Evolutionary conservation across 495 filamentous ascomycete species (phyloP).

Genomic region (Aspergillus cristatus): DNA sequence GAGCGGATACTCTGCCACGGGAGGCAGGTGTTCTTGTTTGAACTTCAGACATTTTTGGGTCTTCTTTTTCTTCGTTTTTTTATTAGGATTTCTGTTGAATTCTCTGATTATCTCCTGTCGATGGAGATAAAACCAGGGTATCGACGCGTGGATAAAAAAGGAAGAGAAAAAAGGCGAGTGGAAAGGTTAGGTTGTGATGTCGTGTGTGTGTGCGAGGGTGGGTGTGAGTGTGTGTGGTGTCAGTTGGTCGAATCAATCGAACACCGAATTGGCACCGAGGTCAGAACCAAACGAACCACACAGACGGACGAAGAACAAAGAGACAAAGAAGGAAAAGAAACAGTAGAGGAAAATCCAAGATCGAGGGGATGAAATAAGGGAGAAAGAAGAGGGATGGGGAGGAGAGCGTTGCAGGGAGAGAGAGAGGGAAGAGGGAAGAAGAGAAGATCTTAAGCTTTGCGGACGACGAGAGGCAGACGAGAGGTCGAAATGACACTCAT

Average conservation of each 20-base stretch:
- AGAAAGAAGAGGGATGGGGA: constrained; percentile 11
- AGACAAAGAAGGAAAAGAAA: constrained; percentile 11
- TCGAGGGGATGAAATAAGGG: constrained; percentile 15
- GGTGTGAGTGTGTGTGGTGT: too few relatives aligned
- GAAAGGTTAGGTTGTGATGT: too few relatives aligned
- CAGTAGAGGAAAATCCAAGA: too few relatives aligned
- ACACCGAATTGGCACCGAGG: constrained; percentile 37
- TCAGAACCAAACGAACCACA: constrained; percentile 31
- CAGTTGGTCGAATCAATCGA: too few relatives aligned
- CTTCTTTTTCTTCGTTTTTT: too few relatives aligned
- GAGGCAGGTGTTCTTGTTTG: constrained; percentile 66
- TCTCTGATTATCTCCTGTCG: constrained; percentile 12
- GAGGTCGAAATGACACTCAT: too few relatives aligned
- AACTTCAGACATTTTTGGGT: constrained; percentile 86
- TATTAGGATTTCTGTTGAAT: too few relatives aligned
- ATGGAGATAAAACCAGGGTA: constrained; percentile 25
- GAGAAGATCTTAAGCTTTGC: not conserved
- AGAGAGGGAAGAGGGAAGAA: constrained; percentile 1
- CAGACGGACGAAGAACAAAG: too few relatives aligned
- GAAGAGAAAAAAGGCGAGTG: constrained; percentile 22
- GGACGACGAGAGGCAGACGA: constrained; percentile 1
- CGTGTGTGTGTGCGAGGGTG: too few relatives aligned
- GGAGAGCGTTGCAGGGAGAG: constrained; percentile 1
- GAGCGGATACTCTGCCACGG: constrained; percentile 71
- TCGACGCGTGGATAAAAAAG: constrained; percentile 26